Conservation (phyloP, 2,329 filamentous ascomycete genomes). For the Penicillium sp. region DNA sequence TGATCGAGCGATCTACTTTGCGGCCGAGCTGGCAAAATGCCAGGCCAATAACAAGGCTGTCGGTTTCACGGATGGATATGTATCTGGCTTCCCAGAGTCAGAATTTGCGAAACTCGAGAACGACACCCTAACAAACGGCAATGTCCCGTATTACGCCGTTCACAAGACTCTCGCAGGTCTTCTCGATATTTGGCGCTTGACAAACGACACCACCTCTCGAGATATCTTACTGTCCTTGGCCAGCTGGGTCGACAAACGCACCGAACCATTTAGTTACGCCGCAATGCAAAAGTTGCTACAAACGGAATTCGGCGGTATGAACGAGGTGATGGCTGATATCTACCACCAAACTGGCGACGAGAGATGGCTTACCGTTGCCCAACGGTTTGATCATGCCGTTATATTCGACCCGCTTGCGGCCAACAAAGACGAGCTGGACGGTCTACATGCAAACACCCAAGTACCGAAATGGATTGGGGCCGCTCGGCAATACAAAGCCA, state of each 20-base stretch:
- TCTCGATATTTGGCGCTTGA: not conserved
- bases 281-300: not conserved
- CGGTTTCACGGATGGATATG: not conserved
- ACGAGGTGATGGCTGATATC: conserved; percentile 18
- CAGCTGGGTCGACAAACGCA: not conserved
- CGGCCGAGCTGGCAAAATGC: conserved; percentile 17
- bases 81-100: not conserved
- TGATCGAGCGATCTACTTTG: conserved; percentile 41
- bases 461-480: conserved; percentile 50
- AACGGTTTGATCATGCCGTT: conserved; percentile 45
- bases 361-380: conserved; percentile 41
- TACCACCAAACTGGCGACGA: conserved; percentile 42
- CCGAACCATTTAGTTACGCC: not conserved
- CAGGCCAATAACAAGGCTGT: not conserved
- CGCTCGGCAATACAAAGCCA: conserved; percentile 43
- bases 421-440: conserved; percentile 41
- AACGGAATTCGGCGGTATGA: conserved; percentile 1
- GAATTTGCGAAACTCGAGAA: not conserved
- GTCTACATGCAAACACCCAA: conserved; percentile 48
- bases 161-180: not conserved
- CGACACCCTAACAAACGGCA: not conserved
- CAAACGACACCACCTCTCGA: not conserved
- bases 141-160: not conserved
- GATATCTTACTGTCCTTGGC: not conserved
- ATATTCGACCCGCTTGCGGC: conserved; percentile 43